phyloP scores from a whole-genome alignment of 208 protist genomes.

The Eutreptiella sp. region DNA sequence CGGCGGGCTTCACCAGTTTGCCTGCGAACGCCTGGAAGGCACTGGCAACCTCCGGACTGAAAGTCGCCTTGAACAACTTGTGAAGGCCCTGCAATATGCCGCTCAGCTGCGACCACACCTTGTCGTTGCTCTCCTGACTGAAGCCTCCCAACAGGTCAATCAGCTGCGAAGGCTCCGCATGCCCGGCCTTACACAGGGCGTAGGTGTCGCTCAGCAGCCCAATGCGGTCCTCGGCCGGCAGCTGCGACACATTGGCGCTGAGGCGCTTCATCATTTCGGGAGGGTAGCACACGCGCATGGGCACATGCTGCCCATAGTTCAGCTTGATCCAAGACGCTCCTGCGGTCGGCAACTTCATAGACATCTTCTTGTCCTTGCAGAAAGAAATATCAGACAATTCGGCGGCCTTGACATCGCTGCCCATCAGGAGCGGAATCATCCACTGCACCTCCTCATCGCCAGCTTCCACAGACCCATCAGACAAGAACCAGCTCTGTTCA shows the following conservation, averaged over 20 bases:
- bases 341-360: background rate
- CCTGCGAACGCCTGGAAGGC: background rate
- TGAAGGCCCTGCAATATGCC: background rate
- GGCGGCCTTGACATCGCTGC: background rate
- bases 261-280: conserved; percentile 2
- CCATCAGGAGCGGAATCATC: conserved; percentile 11
- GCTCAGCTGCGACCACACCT: conserved; percentile 15
- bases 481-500: conserved; percentile 14
- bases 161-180: conserved; percentile 1
- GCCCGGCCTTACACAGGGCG: conserved; percentile 2
- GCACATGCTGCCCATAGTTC: conserved; percentile 16
- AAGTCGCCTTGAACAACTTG: background rate
- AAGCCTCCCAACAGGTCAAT: conserved; percentile 15
- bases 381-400: too few species aligned
- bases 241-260: background rate
- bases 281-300: conserved; percentile 6
- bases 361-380: conserved; percentile 3
- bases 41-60: background rate
- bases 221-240: conserved; percentile 12
- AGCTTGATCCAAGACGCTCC: conserved; percentile 19
- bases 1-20: conserved; percentile 4
- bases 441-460: conserved; percentile 14
- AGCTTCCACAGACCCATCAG: conserved; percentile 13
- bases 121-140: conserved; percentile 18
- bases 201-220: conserved; percentile 7